A percentile compares a stretch with the other conserved stretches of the same genome.
phyloP scores from a whole-genome alignment of 176 grass and related monocot species.

The Rhynchospora tenuis region DNA sequence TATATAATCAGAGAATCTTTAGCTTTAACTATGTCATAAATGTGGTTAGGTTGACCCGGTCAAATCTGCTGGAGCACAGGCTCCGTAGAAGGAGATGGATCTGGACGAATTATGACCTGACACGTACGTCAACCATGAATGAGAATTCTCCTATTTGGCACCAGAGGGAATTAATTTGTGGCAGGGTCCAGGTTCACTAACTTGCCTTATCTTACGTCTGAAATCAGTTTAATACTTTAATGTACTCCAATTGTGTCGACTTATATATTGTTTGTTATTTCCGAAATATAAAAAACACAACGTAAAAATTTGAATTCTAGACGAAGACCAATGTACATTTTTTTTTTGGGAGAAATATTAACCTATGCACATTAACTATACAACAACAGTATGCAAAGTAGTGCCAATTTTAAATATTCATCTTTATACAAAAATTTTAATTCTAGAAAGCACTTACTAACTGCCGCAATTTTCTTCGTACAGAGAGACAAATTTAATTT shows the following conservation, averaged over 20 bases:
- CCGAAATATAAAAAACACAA: not conserved
- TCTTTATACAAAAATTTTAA: not conserved
- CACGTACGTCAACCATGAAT: not conserved
- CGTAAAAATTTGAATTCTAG: not conserved
- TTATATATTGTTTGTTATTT: not conserved
- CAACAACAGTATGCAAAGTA: too few relatives aligned
- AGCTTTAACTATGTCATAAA: slow-evolving; percentile 6
- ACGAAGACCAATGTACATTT: too few relatives aligned
- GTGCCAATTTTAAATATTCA: too few relatives aligned
- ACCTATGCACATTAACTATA: too few relatives aligned
- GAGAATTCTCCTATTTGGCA: not conserved
- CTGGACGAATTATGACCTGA: not conserved
- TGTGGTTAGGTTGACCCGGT: not conserved
- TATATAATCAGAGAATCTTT: not conserved
- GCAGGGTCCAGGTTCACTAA: not conserved
- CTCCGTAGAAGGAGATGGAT: not conserved
- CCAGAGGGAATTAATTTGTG: not conserved
- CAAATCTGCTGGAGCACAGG: not conserved
- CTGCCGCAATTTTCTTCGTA: not conserved
- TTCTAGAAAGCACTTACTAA: not conserved
- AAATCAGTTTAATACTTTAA: not conserved
- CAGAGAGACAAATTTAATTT: not conserved
- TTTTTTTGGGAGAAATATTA: too few relatives aligned
- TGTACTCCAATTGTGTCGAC: not conserved
- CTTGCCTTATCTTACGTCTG: not conserved